phyloP scores from a whole-genome alignment of 129 eudicot species.

The Solidago caesia region DNA sequence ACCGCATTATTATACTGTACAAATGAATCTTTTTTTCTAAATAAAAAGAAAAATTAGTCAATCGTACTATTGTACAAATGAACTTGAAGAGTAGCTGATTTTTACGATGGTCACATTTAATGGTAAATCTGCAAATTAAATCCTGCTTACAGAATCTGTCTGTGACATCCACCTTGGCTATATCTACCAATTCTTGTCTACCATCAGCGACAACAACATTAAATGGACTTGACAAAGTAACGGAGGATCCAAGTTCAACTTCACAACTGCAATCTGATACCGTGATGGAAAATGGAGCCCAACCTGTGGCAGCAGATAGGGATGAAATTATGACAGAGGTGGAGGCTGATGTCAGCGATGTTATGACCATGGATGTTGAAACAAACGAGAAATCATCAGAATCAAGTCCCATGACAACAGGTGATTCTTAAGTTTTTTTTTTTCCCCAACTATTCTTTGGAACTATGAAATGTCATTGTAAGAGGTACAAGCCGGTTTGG shows the following conservation, averaged over 20 bases:
- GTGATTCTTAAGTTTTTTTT: constrained; percentile 34
- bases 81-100: not conserved
- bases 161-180: constrained; percentile 70
- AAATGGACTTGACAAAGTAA: constrained; percentile 37
- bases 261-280: constrained; percentile 29
- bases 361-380: constrained; percentile 66
- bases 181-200: constrained; percentile 51
- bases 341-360: constrained; percentile 47
- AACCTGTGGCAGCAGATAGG: constrained; percentile 35
- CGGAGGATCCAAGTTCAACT: constrained; percentile 30
- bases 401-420: constrained; percentile 47
- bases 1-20: not conserved
- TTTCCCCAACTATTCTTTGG: constrained; percentile 21
- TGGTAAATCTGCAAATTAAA: not conserved
- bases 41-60: too few species aligned
- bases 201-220: constrained; percentile 33
- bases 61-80: not conserved
- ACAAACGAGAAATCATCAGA: constrained; percentile 56
- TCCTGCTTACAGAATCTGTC: constrained; percentile 56
- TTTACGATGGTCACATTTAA: constrained; percentile 1
- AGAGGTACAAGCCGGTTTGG: constrained; percentile 26
- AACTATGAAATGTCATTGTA: constrained; percentile 30
- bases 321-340: constrained; percentile 76
- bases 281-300: constrained; percentile 55
- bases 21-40: not conserved